Evolutionary conservation across 352 stramenopile genomes (phyloP).

Genomic region (Phytophthora meadii): DNA sequence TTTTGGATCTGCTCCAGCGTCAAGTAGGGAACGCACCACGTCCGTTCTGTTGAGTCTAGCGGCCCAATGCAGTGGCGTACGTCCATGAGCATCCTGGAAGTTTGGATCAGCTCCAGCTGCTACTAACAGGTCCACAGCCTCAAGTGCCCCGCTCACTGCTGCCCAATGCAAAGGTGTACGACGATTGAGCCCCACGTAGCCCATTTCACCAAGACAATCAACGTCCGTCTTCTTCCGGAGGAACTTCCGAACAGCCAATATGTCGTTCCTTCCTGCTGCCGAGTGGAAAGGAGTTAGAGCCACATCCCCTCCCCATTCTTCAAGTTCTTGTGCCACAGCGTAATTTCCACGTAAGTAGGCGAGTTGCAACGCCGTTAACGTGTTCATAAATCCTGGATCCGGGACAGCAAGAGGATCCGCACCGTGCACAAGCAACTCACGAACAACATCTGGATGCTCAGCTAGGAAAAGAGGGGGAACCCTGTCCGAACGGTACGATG

Average conservation of each 20-base stretch:
- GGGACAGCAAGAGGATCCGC: conserved; percentile 72
- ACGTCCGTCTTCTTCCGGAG: conserved; percentile 64
- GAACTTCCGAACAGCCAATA: conserved; percentile 62
- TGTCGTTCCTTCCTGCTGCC: conserved; percentile 68
- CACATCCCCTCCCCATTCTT: conserved; percentile 84
- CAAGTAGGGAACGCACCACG: conserved; percentile 57
- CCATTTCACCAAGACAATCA: conserved; percentile 80
- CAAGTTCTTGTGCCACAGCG: conserved; percentile 74
- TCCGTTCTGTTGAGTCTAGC: conserved; percentile 67
- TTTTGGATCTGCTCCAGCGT: conserved; percentile 47
- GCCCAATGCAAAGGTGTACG: conserved; percentile 86
- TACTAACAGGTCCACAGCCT: conserved; percentile 72
- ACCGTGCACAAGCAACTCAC: conserved; percentile 66
- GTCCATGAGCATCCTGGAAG: conserved; percentile 75
- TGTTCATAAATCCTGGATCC: conserved; percentile 85
- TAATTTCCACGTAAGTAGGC: conserved; percentile 83
- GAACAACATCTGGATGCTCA: conserved; percentile 70
- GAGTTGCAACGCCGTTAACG: conserved; percentile 76
- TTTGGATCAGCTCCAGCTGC: conserved; percentile 73
- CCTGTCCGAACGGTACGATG: conserved; percentile 75
- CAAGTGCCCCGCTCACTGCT: conserved; percentile 63
- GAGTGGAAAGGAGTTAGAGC: conserved; percentile 82
- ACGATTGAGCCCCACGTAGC: conserved; percentile 81
- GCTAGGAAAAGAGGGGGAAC: conserved; percentile 81
- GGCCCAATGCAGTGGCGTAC: conserved; percentile 82